phyloP scores from a whole-genome alignment of 108 stramenopile genomes.

The Schizochytrium sp. region DNA sequence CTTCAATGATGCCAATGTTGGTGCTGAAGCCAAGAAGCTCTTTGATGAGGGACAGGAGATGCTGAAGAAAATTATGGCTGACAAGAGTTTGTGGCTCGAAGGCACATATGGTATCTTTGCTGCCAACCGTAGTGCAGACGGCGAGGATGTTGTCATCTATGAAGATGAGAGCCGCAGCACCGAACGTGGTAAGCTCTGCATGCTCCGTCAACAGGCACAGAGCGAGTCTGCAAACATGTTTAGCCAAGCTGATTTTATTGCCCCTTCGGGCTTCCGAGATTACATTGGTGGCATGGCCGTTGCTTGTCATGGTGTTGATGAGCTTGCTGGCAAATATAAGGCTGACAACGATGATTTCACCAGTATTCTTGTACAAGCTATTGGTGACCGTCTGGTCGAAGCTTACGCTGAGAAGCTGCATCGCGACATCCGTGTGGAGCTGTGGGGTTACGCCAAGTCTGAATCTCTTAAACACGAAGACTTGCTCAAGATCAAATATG shows the following conservation, averaged over 20 bases:
- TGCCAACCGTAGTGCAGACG: constrained; percentile 90
- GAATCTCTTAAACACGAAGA: constrained; percentile 89
- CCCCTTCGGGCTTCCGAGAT: constrained; percentile 87
- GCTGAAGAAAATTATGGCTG: constrained; percentile 89
- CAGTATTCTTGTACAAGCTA: constrained; percentile 98
- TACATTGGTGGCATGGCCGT: constrained; percentile 63
- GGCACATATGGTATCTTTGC: constrained; percentile 96
- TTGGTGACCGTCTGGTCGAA: constrained; percentile 98
- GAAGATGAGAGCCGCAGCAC: constrained; percentile 62
- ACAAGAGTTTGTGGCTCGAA: constrained; percentile 86
- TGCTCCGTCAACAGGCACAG: constrained; percentile 98
- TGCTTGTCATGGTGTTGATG: constrained; percentile 55
- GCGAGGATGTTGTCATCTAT: constrained; percentile 96
- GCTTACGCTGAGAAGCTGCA: constrained; percentile 99
- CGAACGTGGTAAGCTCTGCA: constrained; percentile 92
- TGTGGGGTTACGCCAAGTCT: constrained; percentile 96
- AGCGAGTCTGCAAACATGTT: constrained; percentile 96
- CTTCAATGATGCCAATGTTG: constrained; percentile 96
- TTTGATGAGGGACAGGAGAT: constrained; percentile 95
- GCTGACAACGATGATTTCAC: constrained; percentile 94
- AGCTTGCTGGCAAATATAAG: constrained; percentile 62
- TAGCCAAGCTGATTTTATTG: constrained; percentile 96
- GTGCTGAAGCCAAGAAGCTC: constrained; percentile 95
- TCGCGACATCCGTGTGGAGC: constrained; percentile 89
- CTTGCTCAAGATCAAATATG: constrained; percentile 98